These are phyloP conservation scores for Candida railenensis DNA, from an alignment of 805 yeast species.

Conservation along the genomic window DNA sequence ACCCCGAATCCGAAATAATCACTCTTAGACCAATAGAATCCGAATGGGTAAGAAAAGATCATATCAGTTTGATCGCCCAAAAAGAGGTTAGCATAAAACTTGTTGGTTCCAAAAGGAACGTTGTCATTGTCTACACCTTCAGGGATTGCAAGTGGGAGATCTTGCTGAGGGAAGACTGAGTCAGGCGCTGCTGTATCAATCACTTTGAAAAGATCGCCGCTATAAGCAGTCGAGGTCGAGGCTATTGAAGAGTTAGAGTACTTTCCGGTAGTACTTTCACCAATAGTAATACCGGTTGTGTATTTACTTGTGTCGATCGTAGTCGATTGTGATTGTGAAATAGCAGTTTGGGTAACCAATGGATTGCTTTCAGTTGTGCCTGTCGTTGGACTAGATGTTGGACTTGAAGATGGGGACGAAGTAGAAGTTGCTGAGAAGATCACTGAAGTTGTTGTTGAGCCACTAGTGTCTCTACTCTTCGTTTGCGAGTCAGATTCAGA, in stretches of 20 bases:
- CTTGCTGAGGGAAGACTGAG: constrained; percentile 44
- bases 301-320: constrained; percentile 22
- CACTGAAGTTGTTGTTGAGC: constrained; percentile 26
- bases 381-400: constrained; percentile 13
- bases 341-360: constrained; percentile 24
- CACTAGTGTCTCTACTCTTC: not conserved
- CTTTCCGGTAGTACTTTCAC: constrained; percentile 1
- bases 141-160: constrained; percentile 46
- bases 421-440: constrained; percentile 13
- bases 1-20: constrained; percentile 59
- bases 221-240: constrained; percentile 10
- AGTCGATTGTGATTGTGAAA: constrained; percentile 18
- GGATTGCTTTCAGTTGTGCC: constrained; percentile 26
- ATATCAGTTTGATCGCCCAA: constrained; percentile 53
- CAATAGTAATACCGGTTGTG: constrained; percentile 14
- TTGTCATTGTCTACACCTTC: constrained; percentile 44
- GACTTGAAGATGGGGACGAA: constrained; percentile 24
- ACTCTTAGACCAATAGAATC: constrained; percentile 51
- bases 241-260: constrained; percentile 1
- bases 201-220: constrained; percentile 47
- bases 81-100: constrained; percentile 67
- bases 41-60: constrained; percentile 67
- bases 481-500: not conserved
- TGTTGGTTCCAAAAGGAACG: constrained; percentile 63
- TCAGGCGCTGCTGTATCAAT: constrained; percentile 37